phyloP scores from a whole-genome alignment of 23 red algal species.

The Gracilaria domingensis region DNA sequence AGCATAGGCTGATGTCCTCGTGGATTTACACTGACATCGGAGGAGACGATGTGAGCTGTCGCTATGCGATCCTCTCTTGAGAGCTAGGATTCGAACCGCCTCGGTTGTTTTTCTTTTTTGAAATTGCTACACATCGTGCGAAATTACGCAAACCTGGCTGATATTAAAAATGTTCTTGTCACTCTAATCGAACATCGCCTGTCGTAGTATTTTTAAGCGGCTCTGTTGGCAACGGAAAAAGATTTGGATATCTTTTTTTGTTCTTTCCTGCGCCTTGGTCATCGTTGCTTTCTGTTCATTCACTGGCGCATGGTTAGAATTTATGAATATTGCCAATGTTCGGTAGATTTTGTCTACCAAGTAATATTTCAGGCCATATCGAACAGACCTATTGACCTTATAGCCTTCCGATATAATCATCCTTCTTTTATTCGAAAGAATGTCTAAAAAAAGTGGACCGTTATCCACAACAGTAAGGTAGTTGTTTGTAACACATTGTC shows the following conservation, averaged over 20 bases:
- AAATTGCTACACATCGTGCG: conserved; percentile 66
- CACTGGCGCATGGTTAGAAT: conserved; percentile 8
- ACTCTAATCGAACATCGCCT: not conserved
- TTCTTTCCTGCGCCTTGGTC: conserved; percentile 19
- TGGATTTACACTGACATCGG: too few species aligned
- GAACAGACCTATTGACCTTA: conserved; percentile 15
- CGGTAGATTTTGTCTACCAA: too few species aligned
- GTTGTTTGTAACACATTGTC: conserved; percentile 37
- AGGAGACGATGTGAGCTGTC: too few species aligned
- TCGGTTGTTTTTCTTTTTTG: too few species aligned
- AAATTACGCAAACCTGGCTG: conserved; percentile 54
- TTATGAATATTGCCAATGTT: conserved; percentile 35
- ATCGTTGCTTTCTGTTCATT: not conserved
- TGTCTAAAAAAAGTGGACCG: conserved; percentile 45
- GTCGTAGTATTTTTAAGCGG: conserved; percentile 14
- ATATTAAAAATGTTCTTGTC: not conserved
- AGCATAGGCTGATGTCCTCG: too few species aligned
- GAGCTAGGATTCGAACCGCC: too few species aligned
- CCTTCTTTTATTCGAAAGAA: not conserved
- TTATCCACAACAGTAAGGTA: conserved; percentile 43
- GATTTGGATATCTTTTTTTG: too few species aligned
- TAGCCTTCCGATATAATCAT: conserved; percentile 34
- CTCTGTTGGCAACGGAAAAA: conserved; percentile 19
- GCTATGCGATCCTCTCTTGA: too few species aligned
- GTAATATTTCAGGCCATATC: conserved; percentile 6